A percentile compares a stretch with the other conserved stretches of the same genome.
These are phyloP conservation scores for Suillus subluteus DNA, from an alignment of 768 basidiomycete species.

Conservation along the genomic window DNA sequence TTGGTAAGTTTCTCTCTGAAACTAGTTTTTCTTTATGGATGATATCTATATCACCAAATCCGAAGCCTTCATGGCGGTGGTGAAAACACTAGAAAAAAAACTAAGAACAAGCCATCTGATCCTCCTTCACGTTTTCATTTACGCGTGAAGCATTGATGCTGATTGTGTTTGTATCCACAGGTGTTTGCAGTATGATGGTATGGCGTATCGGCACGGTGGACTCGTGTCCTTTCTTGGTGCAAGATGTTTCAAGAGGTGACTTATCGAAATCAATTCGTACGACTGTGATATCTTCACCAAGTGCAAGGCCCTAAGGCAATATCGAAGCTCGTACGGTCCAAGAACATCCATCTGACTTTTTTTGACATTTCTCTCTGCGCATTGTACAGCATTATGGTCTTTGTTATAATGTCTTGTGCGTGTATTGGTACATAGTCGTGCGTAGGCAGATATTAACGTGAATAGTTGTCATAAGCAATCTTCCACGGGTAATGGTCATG, in stretches of 20 bases:
- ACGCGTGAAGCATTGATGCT: background rate
- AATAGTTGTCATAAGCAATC: background rate
- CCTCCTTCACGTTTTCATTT: slow-evolving; percentile 2
- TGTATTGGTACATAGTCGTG: background rate
- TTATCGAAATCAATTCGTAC: background rate
- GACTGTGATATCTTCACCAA: background rate
- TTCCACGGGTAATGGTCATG: background rate
- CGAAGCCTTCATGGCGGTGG: slow-evolving; percentile 35
- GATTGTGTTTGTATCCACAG: background rate
- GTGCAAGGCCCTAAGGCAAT: background rate
- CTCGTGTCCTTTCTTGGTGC: background rate
- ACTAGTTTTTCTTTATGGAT: background rate
- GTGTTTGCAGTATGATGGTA: background rate
- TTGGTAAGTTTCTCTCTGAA: background rate
- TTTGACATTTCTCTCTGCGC: background rate
- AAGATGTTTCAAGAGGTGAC: no score
- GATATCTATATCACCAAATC: slow-evolving; percentile 21
- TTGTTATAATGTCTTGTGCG: background rate
- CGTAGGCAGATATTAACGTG: background rate
- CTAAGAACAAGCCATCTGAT: slow-evolving; percentile 42
- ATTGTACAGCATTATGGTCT: background rate
- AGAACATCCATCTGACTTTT: background rate
- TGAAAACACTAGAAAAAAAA: slow-evolving; percentile 31
- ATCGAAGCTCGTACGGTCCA: background rate
- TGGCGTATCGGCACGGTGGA: background rate